Percentiles rank a stretch among this genome's conserved stretches.
Conservation (phyloP, 257 asterid species). For the Rehmannia glutinosa region DNA sequence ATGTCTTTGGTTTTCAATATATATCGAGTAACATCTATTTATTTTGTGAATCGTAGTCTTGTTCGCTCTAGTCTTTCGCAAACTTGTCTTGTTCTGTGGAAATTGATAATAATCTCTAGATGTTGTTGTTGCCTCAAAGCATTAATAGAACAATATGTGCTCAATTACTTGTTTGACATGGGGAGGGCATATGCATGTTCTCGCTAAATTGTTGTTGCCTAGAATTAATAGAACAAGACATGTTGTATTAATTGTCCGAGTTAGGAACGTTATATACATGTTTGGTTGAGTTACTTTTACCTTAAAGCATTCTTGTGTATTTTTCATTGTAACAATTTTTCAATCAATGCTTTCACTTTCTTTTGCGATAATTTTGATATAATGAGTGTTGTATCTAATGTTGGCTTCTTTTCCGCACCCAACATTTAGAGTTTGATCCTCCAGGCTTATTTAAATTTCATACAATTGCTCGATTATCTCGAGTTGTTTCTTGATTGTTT, state of each 20-base stretch:
- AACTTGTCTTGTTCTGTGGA: too few relatives aligned
- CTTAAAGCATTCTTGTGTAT: too few relatives aligned
- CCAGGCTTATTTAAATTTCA: neutral
- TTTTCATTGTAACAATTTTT: too few relatives aligned
- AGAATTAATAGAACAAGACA: too few relatives aligned
- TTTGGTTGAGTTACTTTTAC: neutral
- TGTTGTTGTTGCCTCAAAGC: conserved; percentile 31
- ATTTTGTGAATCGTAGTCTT: too few relatives aligned
- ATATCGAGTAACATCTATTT: conserved; percentile 5
- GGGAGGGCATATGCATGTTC: conserved; percentile 5
- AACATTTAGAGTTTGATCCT: neutral
- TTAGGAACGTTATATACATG: neutral
- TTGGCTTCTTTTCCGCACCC: neutral
- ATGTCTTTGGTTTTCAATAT: conserved; percentile 16
- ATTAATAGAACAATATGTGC: conserved; percentile 14
- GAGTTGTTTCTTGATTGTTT: conserved; percentile 1
- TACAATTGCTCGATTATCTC: conserved; percentile 8
- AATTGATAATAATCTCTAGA: conserved; percentile 26
- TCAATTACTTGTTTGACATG: neutral
- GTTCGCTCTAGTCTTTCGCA: too few relatives aligned
- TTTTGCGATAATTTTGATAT: neutral
- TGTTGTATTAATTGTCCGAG: neutral
- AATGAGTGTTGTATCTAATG: neutral
- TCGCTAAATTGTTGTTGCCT: neutral
- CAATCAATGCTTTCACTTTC: neutral